phyloP scores from a whole-genome alignment of 495 filamentous ascomycete species.

The Talaromyces thailandensis region DNA sequence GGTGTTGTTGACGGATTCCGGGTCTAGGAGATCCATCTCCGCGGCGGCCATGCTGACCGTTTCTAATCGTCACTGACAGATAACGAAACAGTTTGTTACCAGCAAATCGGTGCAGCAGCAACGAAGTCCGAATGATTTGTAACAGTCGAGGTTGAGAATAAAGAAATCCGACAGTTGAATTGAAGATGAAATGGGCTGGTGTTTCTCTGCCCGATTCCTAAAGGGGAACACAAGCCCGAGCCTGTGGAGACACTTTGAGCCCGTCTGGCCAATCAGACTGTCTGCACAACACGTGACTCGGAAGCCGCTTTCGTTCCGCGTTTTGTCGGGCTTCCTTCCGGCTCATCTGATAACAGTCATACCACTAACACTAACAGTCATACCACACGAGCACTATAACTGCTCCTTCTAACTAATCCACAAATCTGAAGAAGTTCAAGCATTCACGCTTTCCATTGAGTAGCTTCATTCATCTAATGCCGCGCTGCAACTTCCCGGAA shows the following conservation, averaged over 20 bases:
- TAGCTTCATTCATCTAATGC: background rate
- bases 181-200: background rate
- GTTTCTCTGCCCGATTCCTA: background rate
- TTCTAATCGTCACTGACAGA: background rate
- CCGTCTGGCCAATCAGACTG: background rate
- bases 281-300: background rate
- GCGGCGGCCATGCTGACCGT: background rate
- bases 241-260: background rate
- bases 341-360: background rate
- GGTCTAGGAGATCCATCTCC: background rate
- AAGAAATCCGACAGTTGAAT: background rate
- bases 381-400: too few species aligned
- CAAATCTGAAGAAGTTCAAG: background rate
- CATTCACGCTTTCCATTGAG: background rate
- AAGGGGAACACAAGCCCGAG: slow-evolving; percentile 4
- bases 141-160: background rate
- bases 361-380: too few species aligned
- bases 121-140: background rate
- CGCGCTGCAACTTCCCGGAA: background rate
- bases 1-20: background rate
- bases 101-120: background rate
- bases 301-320: background rate
- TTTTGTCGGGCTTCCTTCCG: background rate
- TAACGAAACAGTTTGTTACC: background rate
- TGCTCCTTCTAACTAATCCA: too few species aligned